phyloP scores from a whole-genome alignment of 2,329 filamentous ascomycete species.

The Pseudocercospora vitis region DNA sequence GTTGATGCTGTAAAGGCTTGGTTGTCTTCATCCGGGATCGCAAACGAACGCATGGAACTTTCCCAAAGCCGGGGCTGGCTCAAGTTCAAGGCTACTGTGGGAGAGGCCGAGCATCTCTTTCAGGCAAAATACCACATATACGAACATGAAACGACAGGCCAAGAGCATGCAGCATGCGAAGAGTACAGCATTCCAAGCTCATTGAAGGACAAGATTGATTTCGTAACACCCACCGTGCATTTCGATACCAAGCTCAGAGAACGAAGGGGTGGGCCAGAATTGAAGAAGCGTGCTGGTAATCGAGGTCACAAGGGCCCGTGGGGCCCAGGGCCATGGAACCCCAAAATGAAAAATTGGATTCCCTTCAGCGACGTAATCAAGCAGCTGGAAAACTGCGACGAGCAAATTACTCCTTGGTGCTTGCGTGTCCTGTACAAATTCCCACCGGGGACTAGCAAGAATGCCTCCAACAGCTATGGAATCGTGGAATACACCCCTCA shows the following conservation, averaged over 20 bases:
- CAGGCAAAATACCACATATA: conserved; percentile 58
- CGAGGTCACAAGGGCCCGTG: not conserved
- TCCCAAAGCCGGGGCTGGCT: conserved; percentile 43
- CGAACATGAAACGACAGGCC: conserved; percentile 56
- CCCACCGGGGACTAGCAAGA: conserved; percentile 39
- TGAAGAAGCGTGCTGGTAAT: conserved; percentile 23
- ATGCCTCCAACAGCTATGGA: conserved; percentile 52
- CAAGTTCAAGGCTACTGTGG: conserved; percentile 45
- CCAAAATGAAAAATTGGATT: not conserved
- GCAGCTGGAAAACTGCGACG: conserved; percentile 49
- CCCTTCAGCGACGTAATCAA: conserved; percentile 29
- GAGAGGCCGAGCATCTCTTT: conserved; percentile 44
- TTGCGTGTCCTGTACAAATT: conserved; percentile 42
- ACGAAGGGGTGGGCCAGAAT: not conserved
- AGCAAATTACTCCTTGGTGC: conserved; percentile 59
- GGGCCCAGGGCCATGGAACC: not conserved
- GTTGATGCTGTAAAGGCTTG: conserved; percentile 43
- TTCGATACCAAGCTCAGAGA: conserved; percentile 34
- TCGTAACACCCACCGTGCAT: conserved; percentile 58
- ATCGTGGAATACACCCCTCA: conserved; percentile 56
- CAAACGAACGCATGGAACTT: conserved; percentile 36
- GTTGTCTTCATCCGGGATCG: conserved; percentile 40
- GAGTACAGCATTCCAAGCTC: conserved; percentile 52
- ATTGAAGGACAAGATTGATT: conserved; percentile 54
- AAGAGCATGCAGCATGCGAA: conserved; percentile 42